A percentile compares a stretch with the other conserved stretches of the same genome.
Conservation (phyloP, 129 eudicot species). For the Artemisia tridentata region DNA sequence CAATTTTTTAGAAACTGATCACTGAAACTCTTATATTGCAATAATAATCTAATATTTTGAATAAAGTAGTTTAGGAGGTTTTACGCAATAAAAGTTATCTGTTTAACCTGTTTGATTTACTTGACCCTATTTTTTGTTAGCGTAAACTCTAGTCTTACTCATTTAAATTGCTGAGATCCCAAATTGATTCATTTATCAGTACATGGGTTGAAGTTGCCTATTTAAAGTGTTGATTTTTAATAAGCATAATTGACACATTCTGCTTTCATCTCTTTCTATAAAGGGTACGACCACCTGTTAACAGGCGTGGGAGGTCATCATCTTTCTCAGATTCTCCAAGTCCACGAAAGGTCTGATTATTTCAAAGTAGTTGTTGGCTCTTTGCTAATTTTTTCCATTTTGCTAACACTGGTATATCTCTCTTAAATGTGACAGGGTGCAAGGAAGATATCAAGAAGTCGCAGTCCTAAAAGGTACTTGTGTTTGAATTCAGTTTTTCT, state of each 20-base stretch:
- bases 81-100: no score
- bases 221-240: neutral
- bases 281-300: conserved; percentile 67
- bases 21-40: no score
- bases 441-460: conserved; percentile 69
- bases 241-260: neutral
- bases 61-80: no score
- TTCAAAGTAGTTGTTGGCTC: neutral
- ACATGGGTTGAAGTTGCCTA: no score
- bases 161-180: no score
- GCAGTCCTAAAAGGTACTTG: conserved; percentile 81
- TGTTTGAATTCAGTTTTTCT: neutral
- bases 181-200: no score
- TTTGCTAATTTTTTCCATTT: neutral
- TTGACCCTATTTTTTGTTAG: no score
- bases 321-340: conserved; percentile 81
- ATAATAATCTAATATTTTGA: no score
- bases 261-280: neutral
- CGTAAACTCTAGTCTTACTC: no score
- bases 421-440: conserved; percentile 42
- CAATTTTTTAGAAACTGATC: no score
- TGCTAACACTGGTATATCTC: neutral
- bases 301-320: conserved; percentile 73
- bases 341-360: conserved; percentile 73
- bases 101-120: no score